Evolutionary conservation across 164 flowering plant genomes (phyloP).

Genomic region (Euptelea pleiosperma): DNA sequence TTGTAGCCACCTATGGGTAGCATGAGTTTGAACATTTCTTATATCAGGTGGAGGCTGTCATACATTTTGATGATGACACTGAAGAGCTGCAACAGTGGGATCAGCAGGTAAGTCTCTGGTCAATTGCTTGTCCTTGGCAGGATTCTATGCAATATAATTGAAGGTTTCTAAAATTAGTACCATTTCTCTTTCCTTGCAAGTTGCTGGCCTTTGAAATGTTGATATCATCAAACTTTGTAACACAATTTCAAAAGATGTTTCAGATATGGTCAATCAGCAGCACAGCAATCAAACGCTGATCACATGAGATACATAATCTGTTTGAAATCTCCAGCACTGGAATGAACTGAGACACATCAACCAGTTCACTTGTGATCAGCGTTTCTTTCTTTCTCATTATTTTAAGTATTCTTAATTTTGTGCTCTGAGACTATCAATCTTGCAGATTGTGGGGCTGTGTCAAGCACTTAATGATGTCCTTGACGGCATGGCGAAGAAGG

Average conservation of each 20-base stretch:
- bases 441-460: conserved; percentile 89
- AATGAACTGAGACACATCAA: too few species aligned
- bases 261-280: too few species aligned
- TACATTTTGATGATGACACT: conserved; percentile 97
- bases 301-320: too few species aligned
- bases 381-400: not conserved
- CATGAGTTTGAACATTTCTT: not conserved
- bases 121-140: not conserved
- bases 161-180: too few species aligned
- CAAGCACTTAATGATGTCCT: conserved; percentile 90
- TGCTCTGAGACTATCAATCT: not conserved
- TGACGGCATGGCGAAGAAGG: conserved; percentile 90
- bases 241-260: not conserved
- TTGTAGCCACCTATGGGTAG: not conserved
- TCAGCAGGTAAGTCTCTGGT: conserved; percentile 62
- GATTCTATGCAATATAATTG: too few species aligned
- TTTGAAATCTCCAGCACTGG: too few species aligned
- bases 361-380: too few species aligned
- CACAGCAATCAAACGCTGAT: too few species aligned
- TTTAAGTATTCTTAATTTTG: not conserved
- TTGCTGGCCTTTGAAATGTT: not conserved
- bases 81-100: conserved; percentile 98
- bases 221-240: not conserved
- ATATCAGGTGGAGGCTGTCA: conserved; percentile 86
- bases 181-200: not conserved